Base-by-base conservation (phyloP, 179 eudicot genomes). In the Amaranthus tricolor region DNA sequence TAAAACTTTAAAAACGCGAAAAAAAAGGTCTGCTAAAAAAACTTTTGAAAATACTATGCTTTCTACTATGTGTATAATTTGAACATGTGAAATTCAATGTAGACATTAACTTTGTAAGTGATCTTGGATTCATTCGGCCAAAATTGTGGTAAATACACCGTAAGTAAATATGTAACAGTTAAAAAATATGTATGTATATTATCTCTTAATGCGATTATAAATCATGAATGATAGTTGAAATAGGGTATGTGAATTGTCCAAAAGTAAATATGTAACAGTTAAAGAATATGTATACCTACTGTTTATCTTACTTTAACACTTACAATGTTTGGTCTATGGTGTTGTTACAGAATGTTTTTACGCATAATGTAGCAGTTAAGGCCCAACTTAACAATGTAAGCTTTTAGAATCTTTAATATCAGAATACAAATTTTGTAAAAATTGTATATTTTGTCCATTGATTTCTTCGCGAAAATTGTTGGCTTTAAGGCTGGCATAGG, bases 321-420 rank as follows among this genome's bases (percentile, higher is more conserved):
- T 24, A 31, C 40, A 31, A 31, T 31, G 2, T 31, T 64, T 69
- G 54, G 45, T 60, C 12, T 62, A 43, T 74, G 62, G 43, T 70
- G 56, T 62, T 57, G 43, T 73, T 84, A 70, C 73, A 86, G 88
- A 84, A 88, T 58, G 72, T 85, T 72, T 76, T 74, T 76, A 84
- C 81, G 15, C 82, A 74, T 62, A 57, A 71, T 10, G 72, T 75
- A 66, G 76, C 79, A 21, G 85, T 78, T 56, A 88, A 82, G 80
- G 83, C 91, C 70, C 87, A 84, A 66, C 8, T 80, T 55, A 86
- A 87, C 71, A 88, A 90, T 88, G 96, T 90, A 82, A 84, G 84
- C 52, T 52, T 76, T 71, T 76, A 66, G 44, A 56, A 72, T 68
- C 16, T 61, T 45, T 71, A 62, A 67, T 74, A 40, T 71, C 76